These are phyloP conservation scores for Ophiocordyceps sinensis DNA, from an alignment of 2,329 filamentous ascomycete genomes.

Conservation along the genomic window DNA sequence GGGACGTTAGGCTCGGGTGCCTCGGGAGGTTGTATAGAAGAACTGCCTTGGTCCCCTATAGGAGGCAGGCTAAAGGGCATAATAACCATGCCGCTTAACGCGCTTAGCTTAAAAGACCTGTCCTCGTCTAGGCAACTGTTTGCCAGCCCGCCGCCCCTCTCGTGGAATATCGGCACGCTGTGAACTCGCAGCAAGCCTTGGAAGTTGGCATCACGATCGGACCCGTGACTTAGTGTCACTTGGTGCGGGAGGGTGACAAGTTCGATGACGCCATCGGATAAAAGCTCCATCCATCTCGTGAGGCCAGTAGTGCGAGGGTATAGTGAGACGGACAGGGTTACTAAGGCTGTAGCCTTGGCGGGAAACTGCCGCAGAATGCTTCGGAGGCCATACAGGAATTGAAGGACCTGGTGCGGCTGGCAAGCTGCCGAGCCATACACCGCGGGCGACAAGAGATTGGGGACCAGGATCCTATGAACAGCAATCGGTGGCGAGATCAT, in stretches of 20 bases:
- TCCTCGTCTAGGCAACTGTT: slow-evolving; percentile 62
- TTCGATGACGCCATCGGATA: slow-evolving; percentile 78
- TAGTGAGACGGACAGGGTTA: slow-evolving; percentile 67
- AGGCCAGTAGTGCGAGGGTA: slow-evolving; percentile 64
- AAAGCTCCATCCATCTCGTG: slow-evolving; percentile 70
- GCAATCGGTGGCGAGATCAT: slow-evolving; percentile 40
- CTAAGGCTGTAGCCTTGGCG: slow-evolving; percentile 51
- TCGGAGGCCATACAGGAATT: slow-evolving; percentile 68
- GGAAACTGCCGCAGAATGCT: slow-evolving; percentile 57
- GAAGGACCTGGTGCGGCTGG: slow-evolving; percentile 58
- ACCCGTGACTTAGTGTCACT: slow-evolving; percentile 34
- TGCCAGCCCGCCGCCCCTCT: slow-evolving; percentile 68
- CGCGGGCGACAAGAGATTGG: slow-evolving; percentile 73
- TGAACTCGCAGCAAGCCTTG: slow-evolving; percentile 81
- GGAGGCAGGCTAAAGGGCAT: slow-evolving; percentile 83
- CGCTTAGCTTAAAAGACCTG: slow-evolving; percentile 78
- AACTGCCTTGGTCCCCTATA: slow-evolving; percentile 52
- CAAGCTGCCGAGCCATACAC: slow-evolving; percentile 58
- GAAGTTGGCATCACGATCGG: slow-evolving; percentile 51
- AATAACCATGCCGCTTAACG: slow-evolving; percentile 66
- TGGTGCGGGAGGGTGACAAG: slow-evolving; percentile 53
- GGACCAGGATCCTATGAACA: slow-evolving; percentile 74
- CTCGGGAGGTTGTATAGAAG: slow-evolving; percentile 16
- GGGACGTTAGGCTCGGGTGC: slow-evolving; percentile 40
- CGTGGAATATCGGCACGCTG: slow-evolving; percentile 69